phyloP scores from a whole-genome alignment of 2,329 filamentous ascomycete genomes.

The Daldinia eschscholtzii region DNA sequence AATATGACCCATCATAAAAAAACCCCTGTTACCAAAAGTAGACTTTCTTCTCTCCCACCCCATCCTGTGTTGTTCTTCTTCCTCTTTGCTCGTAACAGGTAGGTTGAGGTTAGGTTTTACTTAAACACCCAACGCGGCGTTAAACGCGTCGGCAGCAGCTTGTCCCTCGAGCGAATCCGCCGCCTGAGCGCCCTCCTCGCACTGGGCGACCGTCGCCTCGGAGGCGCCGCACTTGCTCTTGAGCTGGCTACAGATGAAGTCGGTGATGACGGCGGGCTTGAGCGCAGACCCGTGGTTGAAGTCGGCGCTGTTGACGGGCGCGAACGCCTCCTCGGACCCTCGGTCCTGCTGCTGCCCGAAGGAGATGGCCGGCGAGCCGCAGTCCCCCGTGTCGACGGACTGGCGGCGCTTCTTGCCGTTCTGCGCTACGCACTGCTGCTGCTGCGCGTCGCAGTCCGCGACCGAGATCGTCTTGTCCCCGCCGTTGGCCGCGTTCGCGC shows the following conservation, averaged over 20 bases:
- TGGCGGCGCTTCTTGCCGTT: constrained; percentile 45
- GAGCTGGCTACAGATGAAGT: constrained; percentile 57
- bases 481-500: constrained; percentile 62
- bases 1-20: constrained; percentile 9
- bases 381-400: constrained; percentile 59
- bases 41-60: not conserved
- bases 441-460: constrained; percentile 60
- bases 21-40: constrained; percentile 1
- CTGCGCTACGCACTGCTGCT: constrained; percentile 53
- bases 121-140: constrained; percentile 55
- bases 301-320: constrained; percentile 55
- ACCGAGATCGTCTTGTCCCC: constrained; percentile 55
- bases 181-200: constrained; percentile 52
- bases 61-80: not conserved
- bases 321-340: constrained; percentile 59
- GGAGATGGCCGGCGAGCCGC: constrained; percentile 62
- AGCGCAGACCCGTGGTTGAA: constrained; percentile 67
- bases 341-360: constrained; percentile 64
- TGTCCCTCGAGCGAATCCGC: constrained; percentile 52
- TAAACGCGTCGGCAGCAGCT: constrained; percentile 57
- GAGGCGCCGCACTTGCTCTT: constrained; percentile 53
- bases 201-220: constrained; percentile 51
- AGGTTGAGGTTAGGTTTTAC: not conserved
- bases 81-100: not conserved
- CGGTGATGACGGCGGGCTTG: constrained; percentile 51